Conservation (phyloP, 176 grass and related monocot genomes). For the Avena atlantica region DNA sequence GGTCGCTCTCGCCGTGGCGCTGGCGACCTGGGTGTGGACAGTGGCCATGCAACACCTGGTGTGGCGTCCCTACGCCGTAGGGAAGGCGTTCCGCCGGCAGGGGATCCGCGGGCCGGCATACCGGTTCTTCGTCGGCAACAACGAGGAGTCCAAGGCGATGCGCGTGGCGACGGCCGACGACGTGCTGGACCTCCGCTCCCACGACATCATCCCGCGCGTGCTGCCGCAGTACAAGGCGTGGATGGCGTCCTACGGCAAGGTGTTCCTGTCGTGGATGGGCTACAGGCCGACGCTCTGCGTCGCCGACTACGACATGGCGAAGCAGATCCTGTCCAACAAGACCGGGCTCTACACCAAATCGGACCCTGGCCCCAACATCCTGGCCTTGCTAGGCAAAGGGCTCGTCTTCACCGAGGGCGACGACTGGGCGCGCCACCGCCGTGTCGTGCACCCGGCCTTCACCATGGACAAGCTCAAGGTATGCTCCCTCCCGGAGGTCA, state of each 20-base stretch:
- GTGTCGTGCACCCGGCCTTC: constrained; percentile 73
- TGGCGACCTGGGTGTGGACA: constrained; percentile 38
- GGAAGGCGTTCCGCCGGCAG: constrained; percentile 46
- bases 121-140: constrained; percentile 49
- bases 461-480: constrained; percentile 77
- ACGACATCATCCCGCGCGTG: constrained; percentile 56
- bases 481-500: too few relatives aligned
- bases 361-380: neutral
- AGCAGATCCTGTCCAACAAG: constrained; percentile 55
- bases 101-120: constrained; percentile 54
- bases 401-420: constrained; percentile 47
- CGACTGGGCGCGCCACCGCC: constrained; percentile 68
- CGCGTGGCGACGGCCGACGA: constrained; percentile 32
- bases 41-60: constrained; percentile 40
- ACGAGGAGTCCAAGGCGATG: constrained; percentile 46
- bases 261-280: constrained; percentile 58
- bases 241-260: constrained; percentile 46
- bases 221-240: constrained; percentile 45
- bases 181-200: constrained; percentile 45
- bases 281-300: constrained; percentile 49
- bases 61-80: constrained; percentile 55
- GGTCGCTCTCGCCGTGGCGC: constrained; percentile 9
- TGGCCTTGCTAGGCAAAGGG: constrained; percentile 62
- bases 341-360: constrained; percentile 41
- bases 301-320: constrained; percentile 52